Conservation (phyloP, 1,139 yeast genomes). For the Protomyces inundatus region DNA sequence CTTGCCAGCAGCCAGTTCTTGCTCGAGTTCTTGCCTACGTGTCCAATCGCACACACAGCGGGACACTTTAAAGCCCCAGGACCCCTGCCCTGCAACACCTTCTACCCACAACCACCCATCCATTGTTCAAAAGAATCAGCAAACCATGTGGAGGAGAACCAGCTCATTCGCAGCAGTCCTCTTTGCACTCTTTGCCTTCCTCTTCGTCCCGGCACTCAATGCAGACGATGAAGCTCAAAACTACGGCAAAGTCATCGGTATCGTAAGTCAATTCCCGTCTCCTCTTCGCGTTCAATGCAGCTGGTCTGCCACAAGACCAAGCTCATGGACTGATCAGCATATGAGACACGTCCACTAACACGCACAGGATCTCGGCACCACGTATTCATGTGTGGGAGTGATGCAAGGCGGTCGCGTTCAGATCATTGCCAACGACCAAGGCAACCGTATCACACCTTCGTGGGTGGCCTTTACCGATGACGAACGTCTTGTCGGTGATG, state of each 20-base stretch:
- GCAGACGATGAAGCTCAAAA: slow-evolving; percentile 17
- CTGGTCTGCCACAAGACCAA: background rate
- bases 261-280: background rate
- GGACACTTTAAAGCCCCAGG: background rate
- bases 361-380: slow-evolving; percentile 65
- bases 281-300: background rate
- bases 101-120: background rate
- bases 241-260: slow-evolving; percentile 22
- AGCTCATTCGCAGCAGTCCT: slow-evolving; percentile 21
- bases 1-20: too few relatives aligned
- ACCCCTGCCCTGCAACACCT: background rate
- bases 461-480: slow-evolving; percentile 80
- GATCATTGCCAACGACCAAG: slow-evolving; percentile 89
- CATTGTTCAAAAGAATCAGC: too few relatives aligned
- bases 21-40: too few relatives aligned
- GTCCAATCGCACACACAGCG: background rate
- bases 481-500: slow-evolving; percentile 88
- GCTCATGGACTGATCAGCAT: background rate
- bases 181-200: slow-evolving; percentile 25
- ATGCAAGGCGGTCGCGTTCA: slow-evolving; percentile 80
- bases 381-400: slow-evolving; percentile 92
- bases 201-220: slow-evolving; percentile 11
- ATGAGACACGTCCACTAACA: background rate
- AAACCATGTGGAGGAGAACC: background rate
- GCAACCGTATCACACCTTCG: slow-evolving; percentile 90